A percentile compares a stretch with the other conserved stretches of the same genome.
phyloP scores from a whole-genome alignment of 2,329 filamentous ascomycete species.

The Exophiala sp. region DNA sequence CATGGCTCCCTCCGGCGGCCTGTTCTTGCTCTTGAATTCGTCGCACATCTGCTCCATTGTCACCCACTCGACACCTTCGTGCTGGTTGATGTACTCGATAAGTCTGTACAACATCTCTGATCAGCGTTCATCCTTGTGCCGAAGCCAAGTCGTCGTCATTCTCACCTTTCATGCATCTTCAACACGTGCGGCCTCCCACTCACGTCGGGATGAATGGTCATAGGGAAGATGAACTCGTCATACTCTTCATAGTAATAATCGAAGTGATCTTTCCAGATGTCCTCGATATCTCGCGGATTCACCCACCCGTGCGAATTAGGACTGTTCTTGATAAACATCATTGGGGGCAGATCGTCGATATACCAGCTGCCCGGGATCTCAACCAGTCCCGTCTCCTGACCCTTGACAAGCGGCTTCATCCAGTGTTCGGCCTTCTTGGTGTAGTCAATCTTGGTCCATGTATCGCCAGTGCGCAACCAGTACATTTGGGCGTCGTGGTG shows the following conservation, averaged over 20 bases:
- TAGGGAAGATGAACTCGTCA: constrained; percentile 70
- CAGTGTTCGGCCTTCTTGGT: constrained; percentile 39
- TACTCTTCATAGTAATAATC: constrained; percentile 69
- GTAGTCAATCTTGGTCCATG: constrained; percentile 44
- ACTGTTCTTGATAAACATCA: constrained; percentile 51
- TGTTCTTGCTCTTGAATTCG: constrained; percentile 64
- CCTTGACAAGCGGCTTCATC: constrained; percentile 38
- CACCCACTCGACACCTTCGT: constrained; percentile 46
- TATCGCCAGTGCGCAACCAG: constrained; percentile 40
- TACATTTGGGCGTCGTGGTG: constrained; percentile 44
- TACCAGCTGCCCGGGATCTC: constrained; percentile 44
- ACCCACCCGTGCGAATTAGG: constrained; percentile 55
- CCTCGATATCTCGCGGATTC: constrained; percentile 51
- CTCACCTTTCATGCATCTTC: constrained; percentile 60
- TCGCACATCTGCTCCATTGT: constrained; percentile 64
- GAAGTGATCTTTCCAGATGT: constrained; percentile 44
- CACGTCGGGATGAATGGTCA: constrained; percentile 70
- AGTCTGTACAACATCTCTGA: constrained; percentile 36
- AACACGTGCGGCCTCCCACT: constrained; percentile 65
- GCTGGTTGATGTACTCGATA: constrained; percentile 61
- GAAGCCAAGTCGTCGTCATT: too few species aligned
- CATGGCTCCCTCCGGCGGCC: constrained; percentile 52
- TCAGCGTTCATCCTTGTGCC: too few species aligned
- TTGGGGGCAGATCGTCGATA: constrained; percentile 4
- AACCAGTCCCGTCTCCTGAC: constrained; percentile 29